These are phyloP conservation scores for Alternaria rosae DNA, from an alignment of 2,329 filamentous ascomycete genomes.

Conservation along the genomic window DNA sequence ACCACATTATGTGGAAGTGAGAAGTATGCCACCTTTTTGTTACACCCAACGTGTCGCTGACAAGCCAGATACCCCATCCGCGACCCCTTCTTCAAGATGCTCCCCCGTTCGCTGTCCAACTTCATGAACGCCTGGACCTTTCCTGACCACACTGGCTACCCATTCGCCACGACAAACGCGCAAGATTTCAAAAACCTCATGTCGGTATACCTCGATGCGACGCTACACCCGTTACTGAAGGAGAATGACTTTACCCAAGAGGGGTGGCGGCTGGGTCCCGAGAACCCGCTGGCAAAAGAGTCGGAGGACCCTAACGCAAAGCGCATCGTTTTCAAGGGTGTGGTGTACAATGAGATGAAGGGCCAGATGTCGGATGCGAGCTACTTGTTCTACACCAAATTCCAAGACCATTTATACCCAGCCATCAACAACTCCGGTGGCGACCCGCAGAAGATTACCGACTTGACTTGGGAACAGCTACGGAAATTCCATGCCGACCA, in stretches of 20 bases:
- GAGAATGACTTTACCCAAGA: conserved; percentile 94
- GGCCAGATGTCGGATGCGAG: conserved; percentile 97
- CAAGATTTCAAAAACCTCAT: conserved; percentile 96
- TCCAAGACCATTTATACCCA: conserved; percentile 93
- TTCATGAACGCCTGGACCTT: conserved; percentile 99
- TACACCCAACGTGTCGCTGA: conserved; percentile 9
- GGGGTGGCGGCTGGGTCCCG: conserved; percentile 93
- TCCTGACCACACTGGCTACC: conserved; percentile 95
- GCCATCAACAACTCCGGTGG: conserved; percentile 96
- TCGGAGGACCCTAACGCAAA: conserved; percentile 62
- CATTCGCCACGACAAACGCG: conserved; percentile 94
- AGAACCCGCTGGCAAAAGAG: conserved; percentile 71
- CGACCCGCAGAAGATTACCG: conserved; percentile 94
- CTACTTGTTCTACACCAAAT: conserved; percentile 94
- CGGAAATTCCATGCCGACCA: conserved; percentile 88
- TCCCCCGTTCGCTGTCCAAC: conserved; percentile 96
- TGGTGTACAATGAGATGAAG: conserved; percentile 99
- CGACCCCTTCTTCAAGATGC: conserved; percentile 99
- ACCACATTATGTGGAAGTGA: conserved; percentile 95
- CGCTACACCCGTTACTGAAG: conserved; percentile 87
- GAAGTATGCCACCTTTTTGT: conserved; percentile 65
- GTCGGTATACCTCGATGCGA: conserved; percentile 96
- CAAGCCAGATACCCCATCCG: conserved; percentile 83
- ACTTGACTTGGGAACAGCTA: conserved; percentile 89
- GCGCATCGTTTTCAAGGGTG: conserved; percentile 90